phyloP scores from a whole-genome alignment of 2,329 filamentous ascomycete species.

The Akanthomyces uredinophilus region DNA sequence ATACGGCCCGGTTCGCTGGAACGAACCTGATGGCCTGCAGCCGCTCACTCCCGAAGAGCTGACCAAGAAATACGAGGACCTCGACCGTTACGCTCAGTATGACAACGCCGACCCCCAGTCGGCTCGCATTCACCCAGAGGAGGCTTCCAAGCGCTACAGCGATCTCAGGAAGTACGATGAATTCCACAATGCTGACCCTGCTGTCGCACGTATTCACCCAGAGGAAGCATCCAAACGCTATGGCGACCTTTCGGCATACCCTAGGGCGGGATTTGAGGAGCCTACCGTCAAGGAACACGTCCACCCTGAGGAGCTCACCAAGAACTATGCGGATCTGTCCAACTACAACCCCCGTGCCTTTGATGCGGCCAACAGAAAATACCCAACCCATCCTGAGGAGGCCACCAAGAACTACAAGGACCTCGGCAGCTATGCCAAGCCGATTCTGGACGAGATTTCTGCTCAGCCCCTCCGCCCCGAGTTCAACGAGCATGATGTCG shows the following conservation, averaged over 20 bases:
- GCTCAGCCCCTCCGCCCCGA: neutral
- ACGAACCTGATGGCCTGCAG: conserved; percentile 36
- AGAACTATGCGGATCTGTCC: conserved; percentile 37
- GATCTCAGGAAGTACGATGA: conserved; percentile 31
- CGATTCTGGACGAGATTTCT: conserved; percentile 21
- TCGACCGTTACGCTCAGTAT: conserved; percentile 27
- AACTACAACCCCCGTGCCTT: conserved; percentile 33
- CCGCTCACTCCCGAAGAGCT: conserved; percentile 29
- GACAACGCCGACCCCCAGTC: conserved; percentile 19
- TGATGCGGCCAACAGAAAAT: conserved; percentile 22
- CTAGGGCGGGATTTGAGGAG: conserved; percentile 27
- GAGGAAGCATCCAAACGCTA: conserved; percentile 31
- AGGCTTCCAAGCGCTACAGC: conserved; percentile 29
- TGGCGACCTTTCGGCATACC: conserved; percentile 29
- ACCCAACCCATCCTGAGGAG: conserved; percentile 29
- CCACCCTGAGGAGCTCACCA: conserved; percentile 36
- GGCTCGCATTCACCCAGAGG: conserved; percentile 23
- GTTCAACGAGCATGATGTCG: conserved; percentile 4
- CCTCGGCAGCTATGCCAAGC: conserved; percentile 20
- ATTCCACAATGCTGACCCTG: conserved; percentile 23
- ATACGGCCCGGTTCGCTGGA: conserved; percentile 34
- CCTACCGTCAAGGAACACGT: conserved; percentile 21
- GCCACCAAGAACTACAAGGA: conserved; percentile 23
- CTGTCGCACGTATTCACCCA: conserved; percentile 23
- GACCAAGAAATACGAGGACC: conserved; percentile 36